Evolutionary conservation across 2,329 filamentous ascomycete genomes (phyloP).

Genomic region (Parastagonospora avenae): DNA sequence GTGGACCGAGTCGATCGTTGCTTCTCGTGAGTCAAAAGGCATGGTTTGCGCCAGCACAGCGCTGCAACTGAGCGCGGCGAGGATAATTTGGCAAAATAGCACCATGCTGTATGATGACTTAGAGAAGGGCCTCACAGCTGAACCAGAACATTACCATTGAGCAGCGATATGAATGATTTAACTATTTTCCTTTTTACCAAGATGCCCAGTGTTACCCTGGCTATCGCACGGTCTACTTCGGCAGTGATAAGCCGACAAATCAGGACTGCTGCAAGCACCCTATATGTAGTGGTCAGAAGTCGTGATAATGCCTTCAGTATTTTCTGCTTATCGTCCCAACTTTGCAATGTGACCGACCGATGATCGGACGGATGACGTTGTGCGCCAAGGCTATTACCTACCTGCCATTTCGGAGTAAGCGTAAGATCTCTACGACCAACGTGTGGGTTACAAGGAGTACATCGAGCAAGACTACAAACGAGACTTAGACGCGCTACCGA

Average conservation of each 20-base stretch:
- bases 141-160: not conserved
- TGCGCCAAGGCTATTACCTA: conserved; percentile 12
- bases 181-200: too few species aligned
- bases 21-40: conserved; percentile 60
- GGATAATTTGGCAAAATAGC: not conserved
- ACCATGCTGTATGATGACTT: conserved; percentile 10
- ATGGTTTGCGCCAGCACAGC: conserved; percentile 26
- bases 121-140: too few species aligned
- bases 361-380: conserved; percentile 21
- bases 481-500: too few species aligned
- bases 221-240: not conserved
- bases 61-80: conserved; percentile 12
- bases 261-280: not conserved
- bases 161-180: not conserved
- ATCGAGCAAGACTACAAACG: too few species aligned
- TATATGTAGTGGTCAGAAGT: conserved; percentile 8
- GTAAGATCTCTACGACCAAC: too few species aligned
- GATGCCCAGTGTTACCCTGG: not conserved
- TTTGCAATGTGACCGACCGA: conserved; percentile 11
- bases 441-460: too few species aligned
- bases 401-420: conserved; percentile 21
- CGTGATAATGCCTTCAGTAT: conserved; percentile 15
- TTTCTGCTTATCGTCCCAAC: conserved; percentile 14
- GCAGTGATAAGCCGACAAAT: not conserved
- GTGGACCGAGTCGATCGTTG: conserved; percentile 64